Evolutionary conservation across 2,329 filamentous ascomycete genomes (phyloP).

Genomic region (Triangularia verruculosa): DNA sequence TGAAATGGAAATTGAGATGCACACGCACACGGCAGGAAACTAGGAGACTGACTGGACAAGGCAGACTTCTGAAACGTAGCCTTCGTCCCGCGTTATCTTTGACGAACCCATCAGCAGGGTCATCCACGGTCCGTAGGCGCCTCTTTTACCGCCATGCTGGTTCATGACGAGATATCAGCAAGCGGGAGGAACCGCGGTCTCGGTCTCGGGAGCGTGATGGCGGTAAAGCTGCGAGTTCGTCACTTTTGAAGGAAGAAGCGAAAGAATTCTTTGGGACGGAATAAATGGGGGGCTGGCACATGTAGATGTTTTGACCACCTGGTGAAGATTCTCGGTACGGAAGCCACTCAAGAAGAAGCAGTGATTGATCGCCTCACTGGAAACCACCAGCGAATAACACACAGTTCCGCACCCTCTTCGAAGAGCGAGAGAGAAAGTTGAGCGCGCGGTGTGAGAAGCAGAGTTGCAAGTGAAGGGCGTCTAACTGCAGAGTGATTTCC

Average conservation of each 20-base stretch:
- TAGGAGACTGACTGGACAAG: background rate
- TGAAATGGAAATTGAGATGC: background rate
- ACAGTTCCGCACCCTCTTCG: background rate
- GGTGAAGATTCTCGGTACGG: background rate
- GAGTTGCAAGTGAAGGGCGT: slow-evolving; percentile 5
- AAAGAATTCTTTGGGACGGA: background rate
- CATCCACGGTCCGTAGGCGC: background rate
- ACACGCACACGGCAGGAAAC: background rate
- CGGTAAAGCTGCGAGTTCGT: background rate
- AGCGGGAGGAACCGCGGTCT: background rate
- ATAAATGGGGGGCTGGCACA: background rate
- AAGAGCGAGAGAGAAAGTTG: background rate
- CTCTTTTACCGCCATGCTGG: background rate
- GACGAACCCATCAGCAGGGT: background rate
- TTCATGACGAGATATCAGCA: background rate
- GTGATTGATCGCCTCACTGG: background rate
- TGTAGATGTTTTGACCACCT: background rate
- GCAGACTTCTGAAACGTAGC: background rate
- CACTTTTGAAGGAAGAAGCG: background rate
- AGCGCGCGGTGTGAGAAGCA: background rate
- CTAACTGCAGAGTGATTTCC: slow-evolving; percentile 6
- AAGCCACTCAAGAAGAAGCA: background rate
- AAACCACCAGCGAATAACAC: background rate
- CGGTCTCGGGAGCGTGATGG: background rate
- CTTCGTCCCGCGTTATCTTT: background rate